Evolutionary conservation across 495 filamentous ascomycete genomes (phyloP).

Genomic region (Aspergillus indologenus): DNA sequence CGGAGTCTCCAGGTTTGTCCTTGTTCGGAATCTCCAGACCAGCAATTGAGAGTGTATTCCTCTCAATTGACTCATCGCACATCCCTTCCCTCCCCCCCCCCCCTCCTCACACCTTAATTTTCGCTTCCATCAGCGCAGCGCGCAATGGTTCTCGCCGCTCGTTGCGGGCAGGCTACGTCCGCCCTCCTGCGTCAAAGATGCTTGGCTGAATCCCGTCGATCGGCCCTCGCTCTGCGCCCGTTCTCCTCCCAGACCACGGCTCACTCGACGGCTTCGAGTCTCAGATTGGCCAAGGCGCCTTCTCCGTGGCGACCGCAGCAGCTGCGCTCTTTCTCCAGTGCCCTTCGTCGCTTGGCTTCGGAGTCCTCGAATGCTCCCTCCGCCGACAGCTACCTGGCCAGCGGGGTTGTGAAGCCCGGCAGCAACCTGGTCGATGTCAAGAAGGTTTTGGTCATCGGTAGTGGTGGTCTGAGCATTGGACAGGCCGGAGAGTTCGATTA

Average conservation of each 20-base stretch:
- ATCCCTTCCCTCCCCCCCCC: constrained; percentile 9
- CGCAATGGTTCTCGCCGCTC: constrained; percentile 52
- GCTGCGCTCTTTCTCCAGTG: constrained; percentile 45
- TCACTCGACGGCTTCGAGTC: constrained; percentile 34
- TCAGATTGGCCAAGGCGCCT: constrained; percentile 41
- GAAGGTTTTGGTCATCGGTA: constrained; percentile 91
- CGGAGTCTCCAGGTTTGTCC: constrained; percentile 7
- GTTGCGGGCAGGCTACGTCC: constrained; percentile 48
- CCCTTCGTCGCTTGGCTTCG: constrained; percentile 34
- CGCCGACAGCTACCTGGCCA: constrained; percentile 82
- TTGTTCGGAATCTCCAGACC: constrained; percentile 13
- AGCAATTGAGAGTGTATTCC: constrained; percentile 8
- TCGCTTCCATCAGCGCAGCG: constrained; percentile 27
- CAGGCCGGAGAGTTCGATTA: constrained; percentile 98
- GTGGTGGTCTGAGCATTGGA: constrained; percentile 91
- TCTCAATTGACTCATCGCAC: constrained; percentile 17
- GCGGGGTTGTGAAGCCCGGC: constrained; percentile 73
- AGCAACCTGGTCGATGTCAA: constrained; percentile 82
- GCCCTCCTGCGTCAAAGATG: constrained; percentile 46
- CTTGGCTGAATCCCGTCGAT: constrained; percentile 39
- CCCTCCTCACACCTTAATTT: background rate
- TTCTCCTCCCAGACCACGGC: constrained; percentile 39
- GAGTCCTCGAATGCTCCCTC: constrained; percentile 67
- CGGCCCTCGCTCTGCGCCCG: constrained; percentile 39
- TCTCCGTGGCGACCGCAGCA: constrained; percentile 42